A percentile compares a stretch with the other conserved stretches of the same genome.
Conservation (phyloP, 2,329 filamentous ascomycete genomes). For the Ilyonectria mors-panacis region DNA sequence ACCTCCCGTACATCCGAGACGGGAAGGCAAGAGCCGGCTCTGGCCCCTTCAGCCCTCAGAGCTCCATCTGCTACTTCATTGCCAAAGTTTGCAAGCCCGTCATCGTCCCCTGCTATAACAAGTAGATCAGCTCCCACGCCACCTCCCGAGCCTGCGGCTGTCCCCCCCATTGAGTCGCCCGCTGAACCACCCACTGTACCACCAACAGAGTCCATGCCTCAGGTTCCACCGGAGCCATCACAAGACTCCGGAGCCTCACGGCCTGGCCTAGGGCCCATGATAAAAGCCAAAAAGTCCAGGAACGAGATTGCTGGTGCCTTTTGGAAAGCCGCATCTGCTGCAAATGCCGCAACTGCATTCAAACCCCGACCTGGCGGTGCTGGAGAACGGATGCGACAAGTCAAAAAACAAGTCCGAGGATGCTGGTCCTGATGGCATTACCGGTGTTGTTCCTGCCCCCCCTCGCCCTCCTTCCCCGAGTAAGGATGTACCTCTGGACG, state of each 20-base stretch:
- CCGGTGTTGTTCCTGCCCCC: slow-evolving; percentile 87
- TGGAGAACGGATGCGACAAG: slow-evolving; percentile 80
- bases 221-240: slow-evolving; percentile 36
- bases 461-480: slow-evolving; percentile 56
- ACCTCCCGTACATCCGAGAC: slow-evolving; percentile 38
- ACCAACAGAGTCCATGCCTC: slow-evolving; percentile 29
- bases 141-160: slow-evolving; percentile 44
- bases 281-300: slow-evolving; percentile 82
- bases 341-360: slow-evolving; percentile 72
- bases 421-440: slow-evolving; percentile 87
- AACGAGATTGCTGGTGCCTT: slow-evolving; percentile 82
- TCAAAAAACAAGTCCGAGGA: slow-evolving; percentile 70
- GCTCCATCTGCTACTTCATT: slow-evolving; percentile 43
- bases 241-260: slow-evolving; percentile 35
- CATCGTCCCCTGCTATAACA: slow-evolving; percentile 29
- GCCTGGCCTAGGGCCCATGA: slow-evolving; percentile 82
- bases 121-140: slow-evolving; percentile 48
- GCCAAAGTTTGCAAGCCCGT: slow-evolving; percentile 44
- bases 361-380: slow-evolving; percentile 91
- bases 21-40: slow-evolving; percentile 36
- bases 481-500: slow-evolving; percentile 1
- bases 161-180: slow-evolving; percentile 25
- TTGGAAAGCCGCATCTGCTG: slow-evolving; percentile 77
- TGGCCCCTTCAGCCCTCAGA: slow-evolving; percentile 40
- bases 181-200: slow-evolving; percentile 25